Evolutionary conservation across 768 basidiomycete species (phyloP).

Genomic region (Austroboletus eburneus): DNA sequence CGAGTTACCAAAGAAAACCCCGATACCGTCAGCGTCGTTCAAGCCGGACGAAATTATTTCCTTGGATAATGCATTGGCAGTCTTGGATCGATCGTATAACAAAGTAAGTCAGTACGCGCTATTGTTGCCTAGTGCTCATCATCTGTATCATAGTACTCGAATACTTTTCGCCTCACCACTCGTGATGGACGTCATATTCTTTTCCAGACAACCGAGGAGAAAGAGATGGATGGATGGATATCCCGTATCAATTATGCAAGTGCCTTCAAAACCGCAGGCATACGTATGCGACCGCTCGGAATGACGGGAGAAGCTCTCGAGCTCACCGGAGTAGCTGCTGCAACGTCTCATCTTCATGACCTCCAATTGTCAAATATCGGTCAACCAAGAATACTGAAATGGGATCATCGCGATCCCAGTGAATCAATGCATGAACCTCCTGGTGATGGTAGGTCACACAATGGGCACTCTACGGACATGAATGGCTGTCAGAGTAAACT

Average conservation of each 20-base stretch:
- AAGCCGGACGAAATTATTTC: constrained; percentile 86
- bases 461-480: constrained; percentile 30
- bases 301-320: constrained; percentile 70
- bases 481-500: constrained; percentile 15
- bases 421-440: constrained; percentile 36
- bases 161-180: constrained; percentile 76
- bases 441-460: constrained; percentile 19
- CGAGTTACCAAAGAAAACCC: constrained; percentile 31
- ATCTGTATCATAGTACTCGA: constrained; percentile 39
- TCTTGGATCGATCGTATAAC: constrained; percentile 71
- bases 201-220: constrained; percentile 64
- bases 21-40: constrained; percentile 43
- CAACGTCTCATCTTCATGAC: constrained; percentile 77
- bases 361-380: constrained; percentile 37
- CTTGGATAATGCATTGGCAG: constrained; percentile 71
- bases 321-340: constrained; percentile 81
- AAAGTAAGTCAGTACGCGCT: constrained; percentile 49
- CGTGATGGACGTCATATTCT: constrained; percentile 78
- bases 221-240: constrained; percentile 88
- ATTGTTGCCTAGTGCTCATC: constrained; percentile 2
- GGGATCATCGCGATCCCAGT: constrained; percentile 40
- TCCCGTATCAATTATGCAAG: constrained; percentile 91
- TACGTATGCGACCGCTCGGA: constrained; percentile 72
- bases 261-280: constrained; percentile 79
- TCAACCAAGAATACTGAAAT: constrained; percentile 30